Base-by-base conservation (phyloP, 345 rosid species). In the Carallia pectinifolia region DNA sequence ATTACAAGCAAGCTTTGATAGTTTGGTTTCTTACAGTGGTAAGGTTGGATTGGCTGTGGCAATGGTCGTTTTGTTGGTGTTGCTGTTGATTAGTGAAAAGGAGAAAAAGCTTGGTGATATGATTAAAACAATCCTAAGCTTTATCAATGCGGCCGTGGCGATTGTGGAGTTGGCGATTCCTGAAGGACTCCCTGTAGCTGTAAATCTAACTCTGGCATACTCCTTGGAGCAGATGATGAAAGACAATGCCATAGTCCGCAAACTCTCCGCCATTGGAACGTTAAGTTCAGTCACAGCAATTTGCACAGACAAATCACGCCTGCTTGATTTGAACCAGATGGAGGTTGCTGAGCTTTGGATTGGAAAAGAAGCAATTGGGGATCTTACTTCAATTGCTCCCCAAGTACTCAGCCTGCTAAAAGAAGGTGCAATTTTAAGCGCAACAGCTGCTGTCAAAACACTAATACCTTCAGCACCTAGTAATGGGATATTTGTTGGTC, bases 181-280 rank as follows among this genome's bases (percentile, higher is more conserved):
- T 0, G 80, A 81, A 68, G 84, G 84, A 29, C 69, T 83, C 16
- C 86, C 84, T 50, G 68, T 83, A 39, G 87, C 85, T 39, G 83
- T 74, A 39, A 83, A 79, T 15, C 74, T 78, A 16, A 78, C 80
- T 66, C 77, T 80, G 53, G 84, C 84, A 12, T 80, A 72, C 66
- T 83, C 84, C 1, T 81, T 85, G 87, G 81, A 74, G 76, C 52
- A 52, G 40, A 85, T 85, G 87, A 79, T 83, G 84, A 69, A 48
- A 3, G 89, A 85, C 36, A 75, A 78, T 29, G 62, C 29, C 16
- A 58, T 58, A 15, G 36, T 58, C 17, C 33, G 62, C 7, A 31
- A 58, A 29, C 5, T 58, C 36, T 31, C 62, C 3, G 62, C 62
- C 36, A 19, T 30, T 31, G 62, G 17, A 58, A 31, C 5, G 12